Base-by-base conservation (phyloP, 2,329 filamentous ascomycete genomes). In the Penicillium oxalicum region DNA sequence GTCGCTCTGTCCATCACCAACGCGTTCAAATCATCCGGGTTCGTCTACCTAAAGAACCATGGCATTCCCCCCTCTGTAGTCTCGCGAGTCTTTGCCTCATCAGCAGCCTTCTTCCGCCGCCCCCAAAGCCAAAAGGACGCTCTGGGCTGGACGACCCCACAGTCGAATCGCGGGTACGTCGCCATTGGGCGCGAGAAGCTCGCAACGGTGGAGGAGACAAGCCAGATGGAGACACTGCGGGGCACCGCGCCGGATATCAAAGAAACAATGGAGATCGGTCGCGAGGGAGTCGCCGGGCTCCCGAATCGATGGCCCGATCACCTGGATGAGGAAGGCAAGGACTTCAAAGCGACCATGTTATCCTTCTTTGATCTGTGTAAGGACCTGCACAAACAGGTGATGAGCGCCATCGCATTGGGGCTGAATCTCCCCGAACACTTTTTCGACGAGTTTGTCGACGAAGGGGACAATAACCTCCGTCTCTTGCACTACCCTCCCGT, bases 31-130 rank as follows among this genome's bases (percentile, higher is more conserved):
- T 84, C 80, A 1, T 87, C 90, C 2, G 91, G 91, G 49, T 95
- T 96, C 74, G 80, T 96, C 63, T 95, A 95, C 70, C 80, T 95
- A 35, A 84, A 84, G 59, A 87, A 91, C 68, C 84, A 91, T 57
- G 80, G 86, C 36, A 85, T 95, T 51, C 70, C 82, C 0, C 61
- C 78, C 3, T 71, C 78, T 7, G 76, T 77, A 8, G 72, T 89
- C 9, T 67, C 77, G 50, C 69, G 77, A 49, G 78, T 85, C 51
- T 94, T 93, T 65, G 65, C 74, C 53, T 76, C 77, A 48, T 90
- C 86, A 4, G 82, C 83, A 43, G 71, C 74, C 53, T 91, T 91
- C 75, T 93, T 93, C 69, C 68, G 70, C 11, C 80, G 86, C 46
- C 74, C 83, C 2, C 64, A 74, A 40, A 73, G 75, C 7, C 74